Percentiles rank a stretch among this genome's conserved stretches.
phyloP scores from a whole-genome alignment of 345 rosid genomes.

The Microcos paniculata region DNA sequence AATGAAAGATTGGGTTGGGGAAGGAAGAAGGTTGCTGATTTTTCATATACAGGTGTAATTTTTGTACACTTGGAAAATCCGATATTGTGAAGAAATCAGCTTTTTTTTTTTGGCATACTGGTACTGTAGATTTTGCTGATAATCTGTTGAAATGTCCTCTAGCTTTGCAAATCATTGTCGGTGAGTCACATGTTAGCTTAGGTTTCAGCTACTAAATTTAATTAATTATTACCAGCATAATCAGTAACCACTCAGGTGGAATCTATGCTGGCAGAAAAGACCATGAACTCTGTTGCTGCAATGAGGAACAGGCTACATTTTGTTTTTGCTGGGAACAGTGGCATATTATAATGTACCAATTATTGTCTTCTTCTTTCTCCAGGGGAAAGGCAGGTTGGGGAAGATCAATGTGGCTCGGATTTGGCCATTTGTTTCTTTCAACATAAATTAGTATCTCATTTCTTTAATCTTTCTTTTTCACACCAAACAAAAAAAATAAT shows the following conservation, averaged over 20 bases:
- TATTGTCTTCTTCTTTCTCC: background rate
- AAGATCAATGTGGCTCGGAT: background rate
- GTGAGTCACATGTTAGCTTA: conserved; percentile 12
- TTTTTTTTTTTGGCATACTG: background rate
- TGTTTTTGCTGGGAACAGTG: background rate
- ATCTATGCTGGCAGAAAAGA: background rate
- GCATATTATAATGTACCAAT: background rate
- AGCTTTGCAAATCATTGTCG: background rate
- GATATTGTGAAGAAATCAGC: background rate
- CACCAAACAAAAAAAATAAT: background rate
- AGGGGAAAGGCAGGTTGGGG: background rate
- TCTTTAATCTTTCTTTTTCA: background rate
- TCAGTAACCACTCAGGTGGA: conserved; percentile 1
- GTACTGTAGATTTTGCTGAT: background rate
- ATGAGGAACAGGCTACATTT: background rate
- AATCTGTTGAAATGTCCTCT: background rate
- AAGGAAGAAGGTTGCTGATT: background rate
- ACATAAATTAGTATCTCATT: no score
- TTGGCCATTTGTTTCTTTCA: background rate
- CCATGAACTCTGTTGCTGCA: background rate
- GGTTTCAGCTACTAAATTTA: background rate
- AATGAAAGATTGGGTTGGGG: background rate
- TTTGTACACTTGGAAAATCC: background rate
- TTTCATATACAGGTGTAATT: background rate
- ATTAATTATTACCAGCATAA: background rate